Percentiles rank a stretch among this genome's conserved stretches.
Conservation (phyloP, 164 flowering plant genomes). For the Aristolochia contorta region DNA sequence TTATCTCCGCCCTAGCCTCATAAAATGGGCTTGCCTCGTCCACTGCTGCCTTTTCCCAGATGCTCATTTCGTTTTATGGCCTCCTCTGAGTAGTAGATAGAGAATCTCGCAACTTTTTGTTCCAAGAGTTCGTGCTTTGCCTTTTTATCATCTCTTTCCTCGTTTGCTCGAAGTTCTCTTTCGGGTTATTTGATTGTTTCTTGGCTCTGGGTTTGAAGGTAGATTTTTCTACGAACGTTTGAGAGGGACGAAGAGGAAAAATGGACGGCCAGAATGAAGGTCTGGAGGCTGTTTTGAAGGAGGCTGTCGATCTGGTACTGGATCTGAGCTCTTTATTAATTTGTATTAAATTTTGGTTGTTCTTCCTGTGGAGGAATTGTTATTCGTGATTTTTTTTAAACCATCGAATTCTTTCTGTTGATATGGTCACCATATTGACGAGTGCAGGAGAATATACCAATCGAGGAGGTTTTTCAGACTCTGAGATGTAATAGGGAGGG, state of each 20-base stretch:
- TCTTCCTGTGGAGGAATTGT: background rate
- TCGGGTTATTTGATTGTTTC: background rate
- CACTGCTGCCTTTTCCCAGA: background rate
- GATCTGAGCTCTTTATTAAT: slow-evolving; percentile 10
- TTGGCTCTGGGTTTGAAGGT: background rate
- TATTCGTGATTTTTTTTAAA: background rate
- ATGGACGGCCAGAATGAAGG: slow-evolving; percentile 37
- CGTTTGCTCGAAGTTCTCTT: background rate
- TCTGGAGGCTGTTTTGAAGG: slow-evolving; percentile 60
- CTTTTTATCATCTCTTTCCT: background rate
- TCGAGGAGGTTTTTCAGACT: slow-evolving; percentile 74
- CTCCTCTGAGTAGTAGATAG: background rate
- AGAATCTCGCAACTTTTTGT: background rate
- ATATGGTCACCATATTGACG: background rate
- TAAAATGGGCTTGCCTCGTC: background rate
- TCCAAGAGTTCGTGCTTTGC: background rate
- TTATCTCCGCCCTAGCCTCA: background rate
- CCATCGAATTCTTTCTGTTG: background rate
- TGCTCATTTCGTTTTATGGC: background rate
- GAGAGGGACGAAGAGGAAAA: background rate
- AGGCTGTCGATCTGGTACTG: slow-evolving; percentile 61
- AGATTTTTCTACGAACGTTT: background rate
- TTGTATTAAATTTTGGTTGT: background rate
- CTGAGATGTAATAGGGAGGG: slow-evolving; percentile 56
- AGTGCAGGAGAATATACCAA: slow-evolving; percentile 68